Base-by-base conservation (phyloP, 2,329 filamentous ascomycete species). In the Penicillium sp. region DNA sequence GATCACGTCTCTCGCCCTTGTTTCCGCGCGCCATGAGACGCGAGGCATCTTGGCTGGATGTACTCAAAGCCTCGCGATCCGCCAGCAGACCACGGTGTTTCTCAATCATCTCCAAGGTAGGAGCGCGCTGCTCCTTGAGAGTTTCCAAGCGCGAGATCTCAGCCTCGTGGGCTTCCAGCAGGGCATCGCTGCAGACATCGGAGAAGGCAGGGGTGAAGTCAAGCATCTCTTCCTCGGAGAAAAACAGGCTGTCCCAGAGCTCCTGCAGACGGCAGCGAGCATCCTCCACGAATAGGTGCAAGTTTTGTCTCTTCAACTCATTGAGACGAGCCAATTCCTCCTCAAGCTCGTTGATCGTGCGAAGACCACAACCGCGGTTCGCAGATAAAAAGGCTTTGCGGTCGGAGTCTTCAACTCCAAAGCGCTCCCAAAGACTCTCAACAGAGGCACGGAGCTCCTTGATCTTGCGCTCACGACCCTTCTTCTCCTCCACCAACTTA, bases 151-250 rank as follows among this genome's bases (percentile, higher is more conserved):
- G 81, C 5, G 75, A 72, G 50, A 98, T 90, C 61, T 98, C 94
- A 14, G 84, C 83, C 71, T 98, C 93, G 58, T 98, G 94, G 0
- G 93, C 90, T 51, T 94, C 90, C 0, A 98, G 79, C 7, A 98
- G 77, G 4, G 93, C 93, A 63, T 98, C 93, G 56, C 89, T 96
- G 69, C 94, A 96, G 14, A 96, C 91, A 61, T 97, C 93, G 8
- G 89, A 94, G 63, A 97, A 97, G 28, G 90, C 93, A 0, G 94
- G 93, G 0, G 90, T 93, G 56, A 98, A 98, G 53, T 96, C 90
- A 41, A 97, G 80, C 90, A 97, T 97, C 70, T 98, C 93, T 58
- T 98, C 93, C 62, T 98, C 93, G 0, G 87, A 95, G 60, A 94
- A 90, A 71, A 93, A 97, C 1, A 98, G 72, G 0, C 81, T 76